A percentile compares a stretch with the other conserved stretches of the same genome.
Conservation (phyloP, 768 basidiomycete species). For the Asterophora parasitica region DNA sequence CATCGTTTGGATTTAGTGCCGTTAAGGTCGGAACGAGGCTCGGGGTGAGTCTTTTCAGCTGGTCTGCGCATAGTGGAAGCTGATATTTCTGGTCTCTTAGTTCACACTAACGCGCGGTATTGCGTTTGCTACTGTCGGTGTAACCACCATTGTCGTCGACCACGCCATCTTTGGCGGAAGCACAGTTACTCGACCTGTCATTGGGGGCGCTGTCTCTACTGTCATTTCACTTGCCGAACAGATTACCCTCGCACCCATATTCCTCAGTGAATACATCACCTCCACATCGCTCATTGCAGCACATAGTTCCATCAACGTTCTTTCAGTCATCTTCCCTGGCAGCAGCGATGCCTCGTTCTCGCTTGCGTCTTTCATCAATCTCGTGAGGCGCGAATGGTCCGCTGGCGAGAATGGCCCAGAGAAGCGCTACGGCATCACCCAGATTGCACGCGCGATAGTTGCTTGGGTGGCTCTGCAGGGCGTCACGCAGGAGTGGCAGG, state of each 20-base stretch:
- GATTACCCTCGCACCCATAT: constrained; percentile 69
- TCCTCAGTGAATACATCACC: constrained; percentile 71
- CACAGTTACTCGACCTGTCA: constrained; percentile 50
- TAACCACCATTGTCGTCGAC: constrained; percentile 59
- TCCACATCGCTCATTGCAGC: constrained; percentile 72
- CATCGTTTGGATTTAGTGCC: constrained; percentile 61
- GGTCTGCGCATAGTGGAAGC: not conserved
- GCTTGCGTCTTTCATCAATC: constrained; percentile 69
- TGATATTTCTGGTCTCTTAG: constrained; percentile 27
- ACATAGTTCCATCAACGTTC: constrained; percentile 68
- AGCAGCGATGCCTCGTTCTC: constrained; percentile 80
- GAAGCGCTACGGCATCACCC: constrained; percentile 57
- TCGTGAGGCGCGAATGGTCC: constrained; percentile 77
- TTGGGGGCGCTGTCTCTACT: constrained; percentile 55
- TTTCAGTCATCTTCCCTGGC: constrained; percentile 68
- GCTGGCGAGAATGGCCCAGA: constrained; percentile 48
- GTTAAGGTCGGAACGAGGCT: constrained; percentile 65
- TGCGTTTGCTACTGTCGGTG: constrained; percentile 50
- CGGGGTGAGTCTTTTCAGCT: constrained; percentile 45
- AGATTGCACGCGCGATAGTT: constrained; percentile 65
- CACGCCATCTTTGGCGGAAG: constrained; percentile 61
- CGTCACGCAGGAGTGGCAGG: constrained; percentile 78
- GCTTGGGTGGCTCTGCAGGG: constrained; percentile 81
- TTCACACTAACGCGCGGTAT: constrained; percentile 66
- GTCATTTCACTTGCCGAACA: constrained; percentile 65